These are phyloP conservation scores for Purshia tridentata DNA, from an alignment of 306 rosid species.

Conservation along the genomic window DNA sequence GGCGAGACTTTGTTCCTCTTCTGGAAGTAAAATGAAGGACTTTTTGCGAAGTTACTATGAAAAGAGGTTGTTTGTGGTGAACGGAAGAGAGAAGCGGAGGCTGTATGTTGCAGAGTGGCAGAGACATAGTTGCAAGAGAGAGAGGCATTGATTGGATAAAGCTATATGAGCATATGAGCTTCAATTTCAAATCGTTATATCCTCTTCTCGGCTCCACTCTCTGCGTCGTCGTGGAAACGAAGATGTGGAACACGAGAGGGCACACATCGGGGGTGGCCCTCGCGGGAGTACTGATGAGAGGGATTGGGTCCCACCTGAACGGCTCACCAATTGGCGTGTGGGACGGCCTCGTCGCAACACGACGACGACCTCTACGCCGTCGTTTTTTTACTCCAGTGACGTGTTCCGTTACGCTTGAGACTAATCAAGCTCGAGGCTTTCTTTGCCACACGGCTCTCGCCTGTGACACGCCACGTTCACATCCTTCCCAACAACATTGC, in stretches of 20 bases:
- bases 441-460: constrained; percentile 44
- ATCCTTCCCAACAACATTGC: neutral
- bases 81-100: constrained; percentile 29
- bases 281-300: too few relatives aligned
- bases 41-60: neutral
- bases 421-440: constrained; percentile 1
- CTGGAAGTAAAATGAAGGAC: constrained; percentile 25
- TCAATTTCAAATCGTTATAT: neutral
- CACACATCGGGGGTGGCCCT: neutral
- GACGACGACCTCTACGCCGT: constrained; percentile 11
- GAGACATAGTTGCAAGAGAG: constrained; percentile 44
- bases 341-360: constrained; percentile 7
- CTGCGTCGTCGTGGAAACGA: constrained; percentile 1
- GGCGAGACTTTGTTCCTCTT: constrained; percentile 7
- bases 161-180: neutral
- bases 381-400: constrained; percentile 24
- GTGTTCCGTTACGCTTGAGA: constrained; percentile 9
- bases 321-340: constrained; percentile 12
- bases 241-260: constrained; percentile 19
- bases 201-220: neutral
- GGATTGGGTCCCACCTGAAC: too few relatives aligned
- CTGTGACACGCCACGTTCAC: constrained; percentile 33
- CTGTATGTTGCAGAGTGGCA: constrained; percentile 38
- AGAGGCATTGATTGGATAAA: constrained; percentile 11
- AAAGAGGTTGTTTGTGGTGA: constrained; percentile 23